Evolutionary conservation across 2,329 filamentous ascomycete genomes (phyloP), one percentile per base, ranked within the genome.

Genomic region (Nemania sp.): DNA sequence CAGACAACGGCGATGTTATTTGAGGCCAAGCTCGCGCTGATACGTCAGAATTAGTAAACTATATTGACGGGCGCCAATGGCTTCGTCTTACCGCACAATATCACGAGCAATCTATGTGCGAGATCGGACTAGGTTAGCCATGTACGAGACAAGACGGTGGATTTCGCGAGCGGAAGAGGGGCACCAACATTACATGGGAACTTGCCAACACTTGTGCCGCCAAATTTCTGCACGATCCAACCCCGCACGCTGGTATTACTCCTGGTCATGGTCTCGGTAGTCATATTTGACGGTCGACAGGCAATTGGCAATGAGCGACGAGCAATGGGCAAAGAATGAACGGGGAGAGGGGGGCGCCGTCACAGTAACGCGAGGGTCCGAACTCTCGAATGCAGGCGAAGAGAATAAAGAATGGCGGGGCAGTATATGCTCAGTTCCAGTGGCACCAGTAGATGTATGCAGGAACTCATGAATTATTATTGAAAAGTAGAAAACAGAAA

Each of bases 221-320:
- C 94, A 80, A 97, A 97, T 81, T 98, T 98, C 80, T 97, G 94
- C 58, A 98, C 92, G 32, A 97, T 86, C 94, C 94, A 97, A 73
- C 85, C 85, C 71, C 84, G 82, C 54, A 66, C 69, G 53, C 74
- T 78, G 61, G 76, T 72, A 66, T 82, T 82, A 29, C 69, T 67
- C 56, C 68, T 64, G 35, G 55, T 51, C 52, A 64, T 59, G 15
- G 64, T 43, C 27, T 72, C 73, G 66, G 74, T 70, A 41, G 68
- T 68, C 64, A 71, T 70, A 22, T 43, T 56, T 53, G 63, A 43
- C 49, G 18, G 22, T 45, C 47, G n/a, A 51, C 58, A 24, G 15
- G 55, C 57, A 41, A 41, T 53, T 26, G 47, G 45, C 43, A 47
- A 20, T 49, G 18, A 47, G 24, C 18, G 7, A 57, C 15, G 5